phyloP scores from a whole-genome alignment of 73 alveolate genomes.

The Symbiodinium natans region DNA sequence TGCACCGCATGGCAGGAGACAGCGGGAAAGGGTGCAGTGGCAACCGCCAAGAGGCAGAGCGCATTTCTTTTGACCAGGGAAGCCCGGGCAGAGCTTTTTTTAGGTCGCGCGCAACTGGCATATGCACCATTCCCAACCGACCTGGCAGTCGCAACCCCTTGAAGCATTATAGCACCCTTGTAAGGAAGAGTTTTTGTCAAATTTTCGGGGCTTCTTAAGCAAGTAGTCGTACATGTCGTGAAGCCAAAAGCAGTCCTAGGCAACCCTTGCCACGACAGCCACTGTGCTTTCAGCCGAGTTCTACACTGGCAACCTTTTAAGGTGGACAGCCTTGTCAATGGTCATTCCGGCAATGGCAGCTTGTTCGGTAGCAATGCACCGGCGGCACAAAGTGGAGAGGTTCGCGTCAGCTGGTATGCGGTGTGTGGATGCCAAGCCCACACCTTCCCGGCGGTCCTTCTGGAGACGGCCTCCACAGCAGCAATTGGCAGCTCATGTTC shows the following conservation, averaged over 20 bases:
- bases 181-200: too few relatives aligned
- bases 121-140: slow-evolving; percentile 81
- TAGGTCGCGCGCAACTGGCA: slow-evolving; percentile 60
- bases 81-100: slow-evolving; percentile 68
- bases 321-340: slow-evolving; percentile 22
- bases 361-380: slow-evolving; percentile 67
- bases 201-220: too few relatives aligned
- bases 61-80: slow-evolving; percentile 39
- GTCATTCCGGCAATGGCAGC: slow-evolving; percentile 85
- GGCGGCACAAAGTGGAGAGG: slow-evolving; percentile 63
- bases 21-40: slow-evolving; percentile 78
- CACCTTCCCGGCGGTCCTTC: background rate
- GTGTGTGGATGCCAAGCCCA: slow-evolving; percentile 66
- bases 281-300: slow-evolving; percentile 19
- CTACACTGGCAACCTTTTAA: background rate
- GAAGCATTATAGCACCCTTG: too few relatives aligned
- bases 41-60: slow-evolving; percentile 59
- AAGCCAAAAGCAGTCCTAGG: too few relatives aligned
- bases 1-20: slow-evolving; percentile 85
- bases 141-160: slow-evolving; percentile 62
- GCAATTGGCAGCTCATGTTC: too few relatives aligned
- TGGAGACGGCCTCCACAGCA: slow-evolving; percentile 45
- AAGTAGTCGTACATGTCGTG: too few relatives aligned
- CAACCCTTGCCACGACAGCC: slow-evolving; percentile 63
- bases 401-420: slow-evolving; percentile 61